A percentile compares a stretch with the other conserved stretches of the same genome.
Evolutionary conservation across 2,329 filamentous ascomycete genomes (phyloP).

Genomic region (Sordariomycetes sp.): DNA sequence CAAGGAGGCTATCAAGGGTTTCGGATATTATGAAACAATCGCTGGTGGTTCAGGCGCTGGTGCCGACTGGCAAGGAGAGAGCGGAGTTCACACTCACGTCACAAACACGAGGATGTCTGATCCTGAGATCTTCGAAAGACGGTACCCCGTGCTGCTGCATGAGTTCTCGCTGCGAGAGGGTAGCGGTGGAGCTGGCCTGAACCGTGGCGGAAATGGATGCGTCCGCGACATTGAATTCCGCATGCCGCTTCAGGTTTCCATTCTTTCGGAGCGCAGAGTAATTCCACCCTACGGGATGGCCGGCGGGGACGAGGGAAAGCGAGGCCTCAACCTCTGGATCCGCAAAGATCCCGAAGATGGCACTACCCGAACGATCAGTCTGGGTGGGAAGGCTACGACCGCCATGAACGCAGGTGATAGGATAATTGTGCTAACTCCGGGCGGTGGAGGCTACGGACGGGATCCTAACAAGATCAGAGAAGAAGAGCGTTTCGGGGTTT

Average conservation of each 20-base stretch:
- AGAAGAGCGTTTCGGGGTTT: not conserved
- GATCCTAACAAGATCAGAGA: not conserved
- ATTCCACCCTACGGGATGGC: slow-evolving; percentile 67
- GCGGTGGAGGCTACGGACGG: slow-evolving; percentile 15
- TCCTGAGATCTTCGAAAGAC: slow-evolving; percentile 66
- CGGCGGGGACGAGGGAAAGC: slow-evolving; percentile 59
- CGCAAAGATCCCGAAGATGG: slow-evolving; percentile 16
- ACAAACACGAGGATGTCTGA: slow-evolving; percentile 82
- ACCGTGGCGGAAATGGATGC: slow-evolving; percentile 67
- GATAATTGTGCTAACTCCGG: slow-evolving; percentile 14
- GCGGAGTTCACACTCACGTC: slow-evolving; percentile 76
- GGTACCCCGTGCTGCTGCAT: slow-evolving; percentile 59
- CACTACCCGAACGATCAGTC: slow-evolving; percentile 18
- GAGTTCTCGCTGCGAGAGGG: slow-evolving; percentile 58
- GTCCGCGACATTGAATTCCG: slow-evolving; percentile 75
- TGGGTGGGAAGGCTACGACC: slow-evolving; percentile 12
- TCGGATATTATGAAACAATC: slow-evolving; percentile 84
- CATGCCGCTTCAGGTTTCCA: slow-evolving; percentile 67
- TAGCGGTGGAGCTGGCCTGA: slow-evolving; percentile 44
- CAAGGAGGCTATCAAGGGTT: slow-evolving; percentile 37
- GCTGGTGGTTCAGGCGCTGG: slow-evolving; percentile 70
- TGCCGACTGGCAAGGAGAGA: slow-evolving; percentile 62
- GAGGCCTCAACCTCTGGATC: slow-evolving; percentile 65
- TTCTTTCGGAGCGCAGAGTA: slow-evolving; percentile 68
- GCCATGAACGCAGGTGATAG: slow-evolving; percentile 13